These are phyloP conservation scores for Polyporus arcularius DNA, from an alignment of 768 basidiomycete species.

Conservation along the genomic window DNA sequence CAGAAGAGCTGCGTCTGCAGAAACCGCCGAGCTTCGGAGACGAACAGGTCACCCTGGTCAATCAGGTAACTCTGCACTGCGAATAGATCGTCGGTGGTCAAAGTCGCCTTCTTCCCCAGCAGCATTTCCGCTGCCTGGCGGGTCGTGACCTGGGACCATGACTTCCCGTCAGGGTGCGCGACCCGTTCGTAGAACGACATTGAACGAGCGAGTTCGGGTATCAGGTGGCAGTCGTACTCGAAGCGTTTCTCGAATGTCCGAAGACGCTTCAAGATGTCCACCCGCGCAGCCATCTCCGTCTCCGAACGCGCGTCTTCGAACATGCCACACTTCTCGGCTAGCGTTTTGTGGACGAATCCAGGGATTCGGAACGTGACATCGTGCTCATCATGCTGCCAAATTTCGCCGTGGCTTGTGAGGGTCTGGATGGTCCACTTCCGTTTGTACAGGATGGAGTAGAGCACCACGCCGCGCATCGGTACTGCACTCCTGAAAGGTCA, in stretches of 20 bases:
- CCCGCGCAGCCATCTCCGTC: conserved; percentile 55
- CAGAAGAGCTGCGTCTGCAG: conserved; percentile 51
- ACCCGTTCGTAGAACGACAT: conserved; percentile 42
- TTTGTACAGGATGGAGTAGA: conserved; percentile 1
- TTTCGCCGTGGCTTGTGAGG: conserved; percentile 44
- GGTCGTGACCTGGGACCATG: conserved; percentile 60
- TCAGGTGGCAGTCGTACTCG: conserved; percentile 40
- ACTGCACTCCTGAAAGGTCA: neutral
- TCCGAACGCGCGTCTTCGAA: conserved; percentile 25
- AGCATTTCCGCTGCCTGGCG: conserved; percentile 48
- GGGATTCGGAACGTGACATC: conserved; percentile 68
- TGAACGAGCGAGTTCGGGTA: conserved; percentile 28
- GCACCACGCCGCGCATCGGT: conserved; percentile 18
- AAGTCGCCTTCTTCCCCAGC: conserved; percentile 22
- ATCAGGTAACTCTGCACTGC: conserved; percentile 69
- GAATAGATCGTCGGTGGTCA: conserved; percentile 39
- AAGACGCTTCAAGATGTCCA: conserved; percentile 62
- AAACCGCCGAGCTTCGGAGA: conserved; percentile 49
- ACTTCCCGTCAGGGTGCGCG: conserved; percentile 44
- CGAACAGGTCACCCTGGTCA: conserved; percentile 50
- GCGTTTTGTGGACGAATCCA: conserved; percentile 46
- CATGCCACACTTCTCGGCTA: conserved; percentile 51
- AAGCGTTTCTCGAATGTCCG: conserved; percentile 52
- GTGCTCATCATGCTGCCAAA: conserved; percentile 47
- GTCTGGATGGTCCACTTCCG: conserved; percentile 6